phyloP scores from a whole-genome alignment of 2,329 filamentous ascomycete genomes.

The Phaeophleospora eucalypticola region DNA sequence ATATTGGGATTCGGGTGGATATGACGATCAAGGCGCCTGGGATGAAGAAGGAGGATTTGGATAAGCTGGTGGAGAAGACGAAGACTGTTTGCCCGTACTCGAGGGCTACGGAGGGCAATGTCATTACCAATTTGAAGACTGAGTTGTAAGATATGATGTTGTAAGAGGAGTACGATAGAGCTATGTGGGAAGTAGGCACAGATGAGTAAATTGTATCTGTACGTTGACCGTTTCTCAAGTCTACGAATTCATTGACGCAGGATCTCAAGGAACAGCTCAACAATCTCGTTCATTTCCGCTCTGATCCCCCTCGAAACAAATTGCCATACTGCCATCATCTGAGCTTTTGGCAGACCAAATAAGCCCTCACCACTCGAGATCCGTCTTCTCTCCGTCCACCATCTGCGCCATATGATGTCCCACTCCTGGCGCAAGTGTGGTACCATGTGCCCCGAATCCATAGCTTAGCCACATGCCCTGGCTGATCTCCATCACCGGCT shows the following conservation, averaged over 20 bases:
- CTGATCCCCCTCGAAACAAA: no score
- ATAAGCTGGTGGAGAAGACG: constrained; percentile 36
- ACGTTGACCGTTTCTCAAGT: no score
- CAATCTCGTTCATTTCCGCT: no score
- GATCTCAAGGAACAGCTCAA: no score
- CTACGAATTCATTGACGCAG: no score
- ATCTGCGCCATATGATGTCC: constrained; percentile 1
- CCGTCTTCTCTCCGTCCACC: neutral
- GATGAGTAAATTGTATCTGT: no score
- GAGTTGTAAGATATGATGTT: no score
- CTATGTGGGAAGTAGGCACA: no score
- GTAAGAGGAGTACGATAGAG: no score
- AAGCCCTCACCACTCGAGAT: neutral
- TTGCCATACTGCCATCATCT: no score
- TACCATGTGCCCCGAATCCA: constrained; percentile 23
- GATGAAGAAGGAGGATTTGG: constrained; percentile 29
- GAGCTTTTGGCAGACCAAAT: no score
- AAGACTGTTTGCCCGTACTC: constrained; percentile 36
- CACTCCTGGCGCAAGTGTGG: constrained; percentile 20
- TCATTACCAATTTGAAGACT: constrained; percentile 22
- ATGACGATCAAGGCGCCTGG: constrained; percentile 40
- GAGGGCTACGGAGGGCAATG: constrained; percentile 34
- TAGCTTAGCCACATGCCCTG: constrained; percentile 19
- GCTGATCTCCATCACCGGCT: constrained; percentile 15
- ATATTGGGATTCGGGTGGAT: constrained; percentile 44